Base-by-base conservation (phyloP, 306 rosid genomes). In the Vigna radiata region DNA sequence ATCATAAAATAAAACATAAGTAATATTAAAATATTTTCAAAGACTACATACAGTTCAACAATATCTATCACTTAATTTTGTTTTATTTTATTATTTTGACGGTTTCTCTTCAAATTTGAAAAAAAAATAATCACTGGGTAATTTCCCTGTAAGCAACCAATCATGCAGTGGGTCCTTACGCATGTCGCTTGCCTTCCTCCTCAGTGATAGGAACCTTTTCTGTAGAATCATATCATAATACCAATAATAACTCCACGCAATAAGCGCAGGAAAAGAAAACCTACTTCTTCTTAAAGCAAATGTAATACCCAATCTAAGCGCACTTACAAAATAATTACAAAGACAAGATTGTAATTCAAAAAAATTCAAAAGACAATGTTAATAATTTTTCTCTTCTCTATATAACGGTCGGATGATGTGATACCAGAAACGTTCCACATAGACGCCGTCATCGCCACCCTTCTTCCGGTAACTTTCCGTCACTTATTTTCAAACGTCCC, bases 361-460 rank as follows among this genome's bases (percentile, higher is more conserved):
- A 31, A 7, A 0, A 56, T 81, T 81, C 73, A 60, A 78, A 83
- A 83, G 13, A 16, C 19, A 37, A 2, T 14, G 21, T 43, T 73
- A 31, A 66, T 53, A 7, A 71, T 41, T 39, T 50, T 9, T 81
- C 43, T 44, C 83, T 85, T 90, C 64, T 66, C 33, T 83, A 83
- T 79, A 71, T 84, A 92, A 92, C 97, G 93, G 97, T 92, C 96
- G 85, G 80, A 79, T 77, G 78, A 76, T 56, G 75, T 77, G 79
- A 76, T 50, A 60, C 64, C 6, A 73, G 66, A 73, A 88, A 84
- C 88, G 87, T 82, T 75, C 65, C 36, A 56, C 29, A 6, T 33
- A 47, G 69, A 88, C 93, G 93, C 65, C 93, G 96, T 88, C 81
- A 82, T 58, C 80, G 19, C n/a, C 31, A 4, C 29, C 70, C 52